A percentile compares a stretch with the other conserved stretches of the same genome.
phyloP scores from a whole-genome alignment of 2,329 filamentous ascomycete genomes.

The Trichophyton mentagrophytes region DNA sequence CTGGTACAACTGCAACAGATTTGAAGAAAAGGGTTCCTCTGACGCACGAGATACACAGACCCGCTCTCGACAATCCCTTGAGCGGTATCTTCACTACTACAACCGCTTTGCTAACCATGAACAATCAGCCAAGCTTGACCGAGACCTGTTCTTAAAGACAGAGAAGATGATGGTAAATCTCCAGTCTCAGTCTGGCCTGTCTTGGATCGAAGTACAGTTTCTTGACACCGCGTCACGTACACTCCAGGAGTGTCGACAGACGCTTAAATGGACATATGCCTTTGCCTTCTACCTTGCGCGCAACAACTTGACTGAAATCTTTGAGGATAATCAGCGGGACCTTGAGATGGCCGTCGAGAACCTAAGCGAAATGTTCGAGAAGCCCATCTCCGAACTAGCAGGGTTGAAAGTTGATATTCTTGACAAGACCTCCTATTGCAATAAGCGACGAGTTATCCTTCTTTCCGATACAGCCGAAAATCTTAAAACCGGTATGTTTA shows the following conservation, averaged over 20 bases:
- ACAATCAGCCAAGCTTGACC: constrained; percentile 90
- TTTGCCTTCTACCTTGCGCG: constrained; percentile 95
- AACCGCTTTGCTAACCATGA: constrained; percentile 98
- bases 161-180: constrained; percentile 98
- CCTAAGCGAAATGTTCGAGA: constrained; percentile 98
- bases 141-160: constrained; percentile 88
- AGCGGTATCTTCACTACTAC: constrained; percentile 98
- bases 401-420: constrained; percentile 92
- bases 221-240: constrained; percentile 86
- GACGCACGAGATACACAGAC: constrained; percentile 89
- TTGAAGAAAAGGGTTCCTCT: constrained; percentile 84
- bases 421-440: constrained; percentile 97
- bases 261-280: constrained; percentile 97
- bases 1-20: constrained; percentile 99
- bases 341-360: constrained; percentile 94
- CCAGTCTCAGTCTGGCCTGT: constrained; percentile 87
- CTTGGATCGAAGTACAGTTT: constrained; percentile 98
- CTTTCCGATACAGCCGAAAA: constrained; percentile 89
- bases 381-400: constrained; percentile 74
- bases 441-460: constrained; percentile 76
- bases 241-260: constrained; percentile 92
- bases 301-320: constrained; percentile 93
- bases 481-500: constrained; percentile 61
- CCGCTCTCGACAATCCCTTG: constrained; percentile 74
- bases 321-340: constrained; percentile 98